Evolutionary conservation across 768 basidiomycete genomes (phyloP), one percentile per base, ranked within the genome.

Genomic region (Kwoniella mangroviensis): DNA sequence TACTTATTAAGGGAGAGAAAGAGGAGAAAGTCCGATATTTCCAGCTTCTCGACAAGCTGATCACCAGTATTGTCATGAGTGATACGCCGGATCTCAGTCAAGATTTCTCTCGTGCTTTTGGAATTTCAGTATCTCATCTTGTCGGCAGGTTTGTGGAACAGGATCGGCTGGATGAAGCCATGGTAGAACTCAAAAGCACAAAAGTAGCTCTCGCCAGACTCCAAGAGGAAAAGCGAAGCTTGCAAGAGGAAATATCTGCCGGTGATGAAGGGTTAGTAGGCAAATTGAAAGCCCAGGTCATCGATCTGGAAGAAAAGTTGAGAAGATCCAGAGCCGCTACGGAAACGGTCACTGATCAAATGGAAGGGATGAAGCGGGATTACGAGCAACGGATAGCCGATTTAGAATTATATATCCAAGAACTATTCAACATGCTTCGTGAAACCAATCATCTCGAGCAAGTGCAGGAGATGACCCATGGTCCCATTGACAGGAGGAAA

Each of bases 351-450:
- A 90, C 93, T 77, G 88, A 87, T 19, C 92, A 93, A 77, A 84
- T 97, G 64, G 89, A 88, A 74, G 87, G 87, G 51, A 92, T 94
- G 84, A 92, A 90, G 81, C 81, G 85, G 17, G 89, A 88, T 15
- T 94, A 94, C 78, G 92, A 95, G 78, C 92, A 93, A 67, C 89
- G 89, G 74, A 93, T 98, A 67, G 86, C 88, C 3, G 92, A 96
- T 81, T 89, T 96, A 15, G 94, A 97, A 79, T 87, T 90, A 13
- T 92, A 97, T 85, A 95, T 96, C 70, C 88, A 92, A 87, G 94
- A 97, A 80, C 84, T 98, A 19, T 98, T 95, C 85, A 87, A 91
- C 74, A 96, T 97, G 93, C 86, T 98, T 64, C 92, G 89, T 80
- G 92, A 96, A 77, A 87, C 91, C 43, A 75, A 78, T 24, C 89